phyloP scores from a whole-genome alignment of 1,139 yeast species.

The Hansenula sp. region DNA sequence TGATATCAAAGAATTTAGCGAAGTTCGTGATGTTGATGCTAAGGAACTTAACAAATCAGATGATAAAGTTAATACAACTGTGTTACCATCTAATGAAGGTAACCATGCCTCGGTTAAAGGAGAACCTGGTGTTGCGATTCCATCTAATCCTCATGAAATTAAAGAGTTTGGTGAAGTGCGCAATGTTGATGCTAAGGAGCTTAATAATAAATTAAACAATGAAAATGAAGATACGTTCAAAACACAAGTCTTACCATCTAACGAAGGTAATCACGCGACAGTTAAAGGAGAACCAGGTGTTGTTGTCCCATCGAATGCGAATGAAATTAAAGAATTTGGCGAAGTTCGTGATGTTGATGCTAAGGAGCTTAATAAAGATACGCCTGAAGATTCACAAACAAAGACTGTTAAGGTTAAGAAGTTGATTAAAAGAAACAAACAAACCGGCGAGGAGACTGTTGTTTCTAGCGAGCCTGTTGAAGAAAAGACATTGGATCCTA shows the following conservation, averaged over 20 bases:
- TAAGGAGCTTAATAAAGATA: constrained; percentile 37
- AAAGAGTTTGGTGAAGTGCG: constrained; percentile 44
- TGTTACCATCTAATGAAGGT: constrained; percentile 22
- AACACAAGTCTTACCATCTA: constrained; percentile 55
- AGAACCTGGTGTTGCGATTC: constrained; percentile 39
- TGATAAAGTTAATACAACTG: constrained; percentile 15
- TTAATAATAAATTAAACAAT: constrained; percentile 33
- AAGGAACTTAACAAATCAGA: constrained; percentile 5
- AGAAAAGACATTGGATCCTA: constrained; percentile 6
- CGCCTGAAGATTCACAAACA: constrained; percentile 11
- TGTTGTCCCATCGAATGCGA: constrained; percentile 43
- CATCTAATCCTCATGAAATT: constrained; percentile 42
- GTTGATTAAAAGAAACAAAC: constrained; percentile 31
- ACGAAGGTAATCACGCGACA: constrained; percentile 43
- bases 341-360: constrained; percentile 46
- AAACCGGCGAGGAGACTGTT: constrained; percentile 33
- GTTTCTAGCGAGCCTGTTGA: constrained; percentile 26
- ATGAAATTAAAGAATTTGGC: constrained; percentile 43
- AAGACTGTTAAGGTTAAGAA: constrained; percentile 26
- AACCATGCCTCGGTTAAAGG: constrained; percentile 20
- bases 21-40: constrained; percentile 32
- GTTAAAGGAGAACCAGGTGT: constrained; percentile 57
- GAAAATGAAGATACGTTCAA: constrained; percentile 26
- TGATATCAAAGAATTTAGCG: constrained; percentile 45
- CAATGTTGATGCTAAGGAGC: constrained; percentile 42